Evolutionary conservation across 257 asterid genomes (phyloP), one percentile per base, ranked within the genome.

Genomic region (Apocynum venetum): DNA sequence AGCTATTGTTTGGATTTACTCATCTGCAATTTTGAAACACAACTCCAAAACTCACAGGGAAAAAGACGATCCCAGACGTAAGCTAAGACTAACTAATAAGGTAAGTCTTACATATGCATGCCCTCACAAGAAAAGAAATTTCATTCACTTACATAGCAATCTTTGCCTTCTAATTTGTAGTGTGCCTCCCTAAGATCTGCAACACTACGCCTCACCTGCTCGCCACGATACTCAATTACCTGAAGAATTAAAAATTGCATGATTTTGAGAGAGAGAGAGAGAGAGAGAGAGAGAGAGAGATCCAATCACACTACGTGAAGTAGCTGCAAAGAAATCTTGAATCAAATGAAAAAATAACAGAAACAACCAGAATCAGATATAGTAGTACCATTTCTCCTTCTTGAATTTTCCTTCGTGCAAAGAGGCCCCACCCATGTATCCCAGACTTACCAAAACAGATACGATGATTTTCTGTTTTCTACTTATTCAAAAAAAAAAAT

Each of bases 351-450:
- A 43, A 51, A 61, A 48, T 8, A 66, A 20, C 5, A 66, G 46
- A 36, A 10, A 76, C 9, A 35, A 59, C 38, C 20, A 36, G 19
- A 46, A n/a, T 35, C 13, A 74, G 48, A 47, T 72, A 41, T 4
- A 68, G 11, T 20, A 52, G 56, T 89, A 96, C 99, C 99, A 96
- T 93, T 76, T 93, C 92, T 75, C 98, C 98, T 87, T 90, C 97
- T 84, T 86, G 97, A 76, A 96, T 90, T 84, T 74, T 93, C 78
- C 89, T 79, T 77, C 92, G 86, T 70, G 98, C 98, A 89, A 93
- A 96, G 81, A 96, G 98, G 78, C 99, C 99, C 98, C 99, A 96
- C 72, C 98, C 99, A 83, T 96, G 99, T 75, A 96, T 91, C 83
- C 97, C 88, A 72, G 99, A 96, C 89, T 91, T 96, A 78, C 99